Evolutionary conservation across 169 alveolate genomes (phyloP).

Genomic region (Plasmodium cynomolgi): DNA sequence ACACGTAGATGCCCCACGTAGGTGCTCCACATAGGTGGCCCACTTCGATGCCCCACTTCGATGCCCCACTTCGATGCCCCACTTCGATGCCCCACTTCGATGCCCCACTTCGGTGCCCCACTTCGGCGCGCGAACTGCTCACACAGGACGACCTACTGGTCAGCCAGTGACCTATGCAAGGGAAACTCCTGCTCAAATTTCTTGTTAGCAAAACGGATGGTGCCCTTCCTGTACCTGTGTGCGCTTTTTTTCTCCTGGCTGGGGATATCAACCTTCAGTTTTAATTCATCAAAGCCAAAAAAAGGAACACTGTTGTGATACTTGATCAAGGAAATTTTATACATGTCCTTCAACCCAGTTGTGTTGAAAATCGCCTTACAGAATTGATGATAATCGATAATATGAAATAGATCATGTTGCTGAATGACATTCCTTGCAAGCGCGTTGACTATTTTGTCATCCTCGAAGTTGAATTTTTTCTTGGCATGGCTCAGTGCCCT

Average conservation of each 20-base stretch:
- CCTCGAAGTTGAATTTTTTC: slow-evolving; percentile 16
- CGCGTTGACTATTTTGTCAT: slow-evolving; percentile 77
- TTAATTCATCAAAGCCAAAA: slow-evolving; percentile 53
- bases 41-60: too few relatives aligned
- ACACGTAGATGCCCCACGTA: not conserved
- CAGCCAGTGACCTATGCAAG: slow-evolving; percentile 18
- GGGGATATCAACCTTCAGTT: not conserved
- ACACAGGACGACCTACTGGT: not conserved
- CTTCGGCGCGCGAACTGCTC: not conserved
- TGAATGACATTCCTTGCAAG: slow-evolving; percentile 76
- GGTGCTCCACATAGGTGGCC: too few relatives aligned
- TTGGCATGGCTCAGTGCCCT: slow-evolving; percentile 78
- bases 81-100: too few relatives aligned
- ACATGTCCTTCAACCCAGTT: slow-evolving; percentile 28
- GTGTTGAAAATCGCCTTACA: slow-evolving; percentile 17
- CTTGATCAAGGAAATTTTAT: slow-evolving; percentile 28
- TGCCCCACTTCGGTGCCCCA: too few relatives aligned
- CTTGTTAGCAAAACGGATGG: slow-evolving; percentile 60
- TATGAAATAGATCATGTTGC: slow-evolving; percentile 76
- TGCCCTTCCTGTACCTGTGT: slow-evolving; percentile 41
- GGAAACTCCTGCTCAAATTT: slow-evolving; percentile 50
- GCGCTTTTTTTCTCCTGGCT: slow-evolving; percentile 5
- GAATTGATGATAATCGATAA: slow-evolving; percentile 80
- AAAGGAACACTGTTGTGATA: slow-evolving; percentile 68
- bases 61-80: too few relatives aligned